Conservation (phyloP, 306 rosid species). For the Medicago lupulina region DNA sequence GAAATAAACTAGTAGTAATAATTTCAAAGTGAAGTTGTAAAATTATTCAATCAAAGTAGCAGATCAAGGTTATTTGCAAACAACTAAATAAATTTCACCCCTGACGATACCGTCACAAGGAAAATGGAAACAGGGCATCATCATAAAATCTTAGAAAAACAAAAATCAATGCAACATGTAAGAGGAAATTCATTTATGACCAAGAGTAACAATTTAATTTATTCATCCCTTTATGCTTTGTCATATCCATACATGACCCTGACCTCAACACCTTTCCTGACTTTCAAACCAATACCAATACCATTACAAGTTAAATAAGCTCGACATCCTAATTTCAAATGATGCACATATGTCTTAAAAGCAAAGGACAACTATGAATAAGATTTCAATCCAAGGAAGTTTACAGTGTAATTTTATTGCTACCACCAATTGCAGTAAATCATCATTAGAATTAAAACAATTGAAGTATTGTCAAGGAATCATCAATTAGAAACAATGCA, state of each 20-base stretch:
- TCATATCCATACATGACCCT: conserved; percentile 3
- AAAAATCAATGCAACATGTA: background rate
- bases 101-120: conserved; percentile 12
- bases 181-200: background rate
- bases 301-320: conserved; percentile 18
- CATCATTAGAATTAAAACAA: conserved; percentile 33
- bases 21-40: background rate
- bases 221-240: conserved; percentile 20
- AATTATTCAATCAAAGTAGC: conserved; percentile 9
- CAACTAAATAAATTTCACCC: conserved; percentile 11
- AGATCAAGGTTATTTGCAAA: conserved; percentile 17
- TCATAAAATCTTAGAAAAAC: conserved; percentile 13
- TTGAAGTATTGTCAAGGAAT: conserved; percentile 8
- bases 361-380: conserved; percentile 12
- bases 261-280: background rate
- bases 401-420: background rate
- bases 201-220: conserved; percentile 5
- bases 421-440: conserved; percentile 5
- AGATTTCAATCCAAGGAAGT: conserved; percentile 17
- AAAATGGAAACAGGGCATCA: conserved; percentile 7
- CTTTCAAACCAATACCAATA: background rate
- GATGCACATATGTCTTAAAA: background rate
- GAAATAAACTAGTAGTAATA: conserved; percentile 5
- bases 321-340: conserved; percentile 8
- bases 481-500: conserved; percentile 15